Evolutionary conservation across 164 flowering plant genomes (phyloP).

Genomic region (Kalanchoe fedtschenkoi): DNA sequence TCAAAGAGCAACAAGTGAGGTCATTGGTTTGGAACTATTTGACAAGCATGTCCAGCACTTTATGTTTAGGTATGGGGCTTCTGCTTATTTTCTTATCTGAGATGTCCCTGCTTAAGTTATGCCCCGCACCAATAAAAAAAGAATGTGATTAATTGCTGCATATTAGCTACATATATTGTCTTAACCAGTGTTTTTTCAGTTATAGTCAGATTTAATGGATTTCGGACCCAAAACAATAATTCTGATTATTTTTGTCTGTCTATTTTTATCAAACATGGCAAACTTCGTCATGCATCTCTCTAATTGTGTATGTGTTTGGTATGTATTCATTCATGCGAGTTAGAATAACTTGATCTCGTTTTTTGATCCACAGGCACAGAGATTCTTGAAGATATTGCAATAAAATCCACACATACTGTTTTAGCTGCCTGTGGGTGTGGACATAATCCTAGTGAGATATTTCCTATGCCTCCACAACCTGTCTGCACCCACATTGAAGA

Average conservation of each 20-base stretch:
- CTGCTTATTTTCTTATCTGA: background rate
- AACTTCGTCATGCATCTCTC: no score
- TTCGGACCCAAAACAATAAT: background rate
- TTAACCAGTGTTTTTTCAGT: background rate
- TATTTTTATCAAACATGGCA: background rate
- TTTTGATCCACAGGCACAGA: conserved; percentile 21
- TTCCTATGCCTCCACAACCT: conserved; percentile 25
- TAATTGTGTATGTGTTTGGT: no score
- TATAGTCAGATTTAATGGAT: background rate
- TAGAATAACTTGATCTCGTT: conserved; percentile 1
- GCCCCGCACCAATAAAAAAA: no score
- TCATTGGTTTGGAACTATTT: conserved; percentile 31
- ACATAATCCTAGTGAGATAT: conserved; percentile 22
- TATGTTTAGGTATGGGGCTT: background rate
- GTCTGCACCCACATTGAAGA: conserved; percentile 32
- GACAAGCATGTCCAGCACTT: conserved; percentile 16
- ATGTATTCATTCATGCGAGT: background rate
- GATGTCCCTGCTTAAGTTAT: no score
- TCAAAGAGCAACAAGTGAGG: conserved; percentile 32
- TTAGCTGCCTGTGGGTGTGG: conserved; percentile 53
- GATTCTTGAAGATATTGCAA: conserved; percentile 37
- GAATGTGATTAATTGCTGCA: background rate
- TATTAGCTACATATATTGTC: background rate
- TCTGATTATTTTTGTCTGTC: background rate
- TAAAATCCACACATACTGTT: conserved; percentile 46